Base-by-base conservation (phyloP, 208 protist genomes). In the Acanthamoeba culbertsoni region DNA sequence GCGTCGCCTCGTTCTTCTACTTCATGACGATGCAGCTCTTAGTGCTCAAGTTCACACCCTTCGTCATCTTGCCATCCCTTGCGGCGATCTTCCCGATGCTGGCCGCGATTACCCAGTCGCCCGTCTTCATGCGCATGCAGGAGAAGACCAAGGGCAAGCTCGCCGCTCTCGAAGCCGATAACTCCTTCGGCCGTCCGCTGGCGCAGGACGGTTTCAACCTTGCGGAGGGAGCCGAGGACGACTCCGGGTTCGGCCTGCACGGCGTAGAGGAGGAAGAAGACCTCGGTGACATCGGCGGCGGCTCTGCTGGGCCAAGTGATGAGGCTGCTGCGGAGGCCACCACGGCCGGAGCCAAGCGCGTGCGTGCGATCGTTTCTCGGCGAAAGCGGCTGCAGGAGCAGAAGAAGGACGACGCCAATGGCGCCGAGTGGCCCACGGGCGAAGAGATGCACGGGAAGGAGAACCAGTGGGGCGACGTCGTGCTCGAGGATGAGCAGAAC, bases 11-110 rank as follows among this genome's bases (percentile, higher is more conserved):
- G 48, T 71, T 59, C 37, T 10, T 63, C 51, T 90, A 90, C 20
- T 90, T 90, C 28, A n/a, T 90, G 40, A 65, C 43, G 48, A 90
- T 90, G 48, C 82, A 90, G 82, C 42, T 90, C n/a, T 37, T 90
- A 10, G 82, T 68, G 8, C 82, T 90, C 53, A 90, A 90, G 82
- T 46, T 71, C 57, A 90, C 82, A 40, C 82, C 82, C 35, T 90
- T 71, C 57, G 57, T 90, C 82, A 68, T 90, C 42, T 26, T 90
- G 45, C 82, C 82, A 14, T 90, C 82, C 18, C 18, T 68, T 26
- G 28, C 57, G 3, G 82, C 82, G 35, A 8, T 68, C 51, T 90
- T 90, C 82, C 82, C 82, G 20, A 26, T 90, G 16, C 33, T 28
- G 37, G 20, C 82, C 40, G 82, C 46, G 18, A 2, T 90, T 37